These are phyloP conservation scores for Penstemon newberryi DNA, from an alignment of 257 asterid genomes.

Conservation along the genomic window DNA sequence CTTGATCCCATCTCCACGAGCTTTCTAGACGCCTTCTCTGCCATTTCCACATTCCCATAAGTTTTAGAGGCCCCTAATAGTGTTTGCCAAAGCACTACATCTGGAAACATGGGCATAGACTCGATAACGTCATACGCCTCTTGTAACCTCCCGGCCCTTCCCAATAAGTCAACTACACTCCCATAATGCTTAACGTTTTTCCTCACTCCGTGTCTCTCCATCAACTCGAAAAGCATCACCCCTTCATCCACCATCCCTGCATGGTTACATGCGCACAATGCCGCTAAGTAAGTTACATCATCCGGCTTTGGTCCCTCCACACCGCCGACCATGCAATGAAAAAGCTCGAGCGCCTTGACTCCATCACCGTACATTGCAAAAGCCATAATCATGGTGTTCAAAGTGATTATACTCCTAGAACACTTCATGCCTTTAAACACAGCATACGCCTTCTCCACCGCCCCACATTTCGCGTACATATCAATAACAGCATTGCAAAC, in stretches of 20 bases:
- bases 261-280: constrained; percentile 86
- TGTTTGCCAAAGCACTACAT: constrained; percentile 88
- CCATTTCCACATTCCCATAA: constrained; percentile 68
- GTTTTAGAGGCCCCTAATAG: constrained; percentile 80
- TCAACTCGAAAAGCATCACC: constrained; percentile 53
- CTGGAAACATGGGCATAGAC: constrained; percentile 65
- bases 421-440: constrained; percentile 64
- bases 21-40: constrained; percentile 83
- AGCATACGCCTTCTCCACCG: constrained; percentile 56
- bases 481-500: constrained; percentile 87
- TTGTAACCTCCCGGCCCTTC: constrained; percentile 74
- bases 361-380: constrained; percentile 87
- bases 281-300: constrained; percentile 66
- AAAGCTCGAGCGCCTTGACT: constrained; percentile 59
- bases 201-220: constrained; percentile 52
- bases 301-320: constrained; percentile 52
- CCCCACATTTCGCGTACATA: constrained; percentile 85
- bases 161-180: constrained; percentile 79
- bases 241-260: constrained; percentile 96
- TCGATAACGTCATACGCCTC: constrained; percentile 60
- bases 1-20: constrained; percentile 83
- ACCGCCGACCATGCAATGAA: constrained; percentile 35
- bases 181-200: constrained; percentile 85
- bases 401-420: constrained; percentile 52
- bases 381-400: constrained; percentile 96